phyloP scores from a whole-genome alignment of 169 alveolate genomes.

The Babesia gibsoni region DNA sequence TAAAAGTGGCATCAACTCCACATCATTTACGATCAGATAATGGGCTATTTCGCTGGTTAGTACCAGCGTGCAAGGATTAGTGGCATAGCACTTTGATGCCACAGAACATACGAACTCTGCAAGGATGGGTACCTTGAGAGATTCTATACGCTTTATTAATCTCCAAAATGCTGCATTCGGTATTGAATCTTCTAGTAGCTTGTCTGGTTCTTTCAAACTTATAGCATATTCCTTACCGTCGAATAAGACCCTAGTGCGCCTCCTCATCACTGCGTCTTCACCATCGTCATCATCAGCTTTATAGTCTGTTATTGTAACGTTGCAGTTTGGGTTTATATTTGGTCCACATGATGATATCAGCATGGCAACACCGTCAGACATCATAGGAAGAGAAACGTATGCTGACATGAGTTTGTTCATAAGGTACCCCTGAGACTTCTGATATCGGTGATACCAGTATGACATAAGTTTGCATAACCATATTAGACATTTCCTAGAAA shows the following conservation, averaged over 20 bases:
- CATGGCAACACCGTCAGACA: constrained; percentile 43
- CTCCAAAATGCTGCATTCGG: constrained; percentile 30
- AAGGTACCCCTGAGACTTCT: constrained; percentile 46
- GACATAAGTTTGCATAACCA: constrained; percentile 30
- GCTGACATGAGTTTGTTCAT: constrained; percentile 49
- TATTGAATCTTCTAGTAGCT: not conserved
- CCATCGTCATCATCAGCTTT: not conserved
- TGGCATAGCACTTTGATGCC: constrained; percentile 14
- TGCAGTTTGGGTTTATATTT: constrained; percentile 5
- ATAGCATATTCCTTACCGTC: constrained; percentile 2
- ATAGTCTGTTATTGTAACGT: not conserved
- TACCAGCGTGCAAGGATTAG: constrained; percentile 34
- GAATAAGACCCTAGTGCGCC: not conserved
- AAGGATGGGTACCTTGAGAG: constrained; percentile 14
- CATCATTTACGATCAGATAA: not conserved
- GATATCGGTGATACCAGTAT: constrained; percentile 54
- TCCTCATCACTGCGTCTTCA: not conserved
- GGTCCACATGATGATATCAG: constrained; percentile 44
- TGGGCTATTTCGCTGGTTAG: constrained; percentile 17
- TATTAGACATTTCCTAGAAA: constrained; percentile 8
- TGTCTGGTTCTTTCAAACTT: not conserved
- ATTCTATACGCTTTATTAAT: constrained; percentile 8
- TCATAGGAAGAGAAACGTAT: constrained; percentile 21
- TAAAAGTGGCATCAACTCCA: constrained; percentile 7
- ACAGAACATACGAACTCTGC: constrained; percentile 35